Percentiles rank a stretch among this genome's conserved stretches.
phyloP scores from a whole-genome alignment of 2,329 filamentous ascomycete genomes.

The Diaporthe velutina region DNA sequence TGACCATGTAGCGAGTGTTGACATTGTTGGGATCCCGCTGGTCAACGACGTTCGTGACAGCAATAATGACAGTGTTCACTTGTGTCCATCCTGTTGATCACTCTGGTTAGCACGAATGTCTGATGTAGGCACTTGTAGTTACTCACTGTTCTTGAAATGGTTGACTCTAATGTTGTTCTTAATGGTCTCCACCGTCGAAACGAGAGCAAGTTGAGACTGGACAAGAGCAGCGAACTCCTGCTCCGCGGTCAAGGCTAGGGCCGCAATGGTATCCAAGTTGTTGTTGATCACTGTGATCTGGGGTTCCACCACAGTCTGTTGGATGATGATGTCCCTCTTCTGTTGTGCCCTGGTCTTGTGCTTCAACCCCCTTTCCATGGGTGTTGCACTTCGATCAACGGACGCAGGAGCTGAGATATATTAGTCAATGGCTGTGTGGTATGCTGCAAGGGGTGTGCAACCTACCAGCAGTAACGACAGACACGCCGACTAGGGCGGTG shows the following conservation, averaged over 20 bases:
- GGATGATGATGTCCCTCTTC: constrained; percentile 47
- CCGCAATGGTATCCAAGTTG: constrained; percentile 51
- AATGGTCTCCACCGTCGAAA: constrained; percentile 54
- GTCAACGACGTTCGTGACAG: constrained; percentile 53
- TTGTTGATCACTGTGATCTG: constrained; percentile 51
- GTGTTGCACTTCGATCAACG: constrained; percentile 40
- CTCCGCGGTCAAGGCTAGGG: constrained; percentile 52
- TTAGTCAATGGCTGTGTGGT: constrained; percentile 33
- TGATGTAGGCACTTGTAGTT: neutral
- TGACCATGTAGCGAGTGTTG: constrained; percentile 55
- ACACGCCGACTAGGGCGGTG: constrained; percentile 47
- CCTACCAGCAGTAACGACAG: constrained; percentile 47
- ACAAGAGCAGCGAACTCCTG: constrained; percentile 53
- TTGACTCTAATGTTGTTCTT: constrained; percentile 59
- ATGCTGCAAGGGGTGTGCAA: neutral
- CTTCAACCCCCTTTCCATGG: constrained; percentile 39
- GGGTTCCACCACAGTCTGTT: constrained; percentile 48
- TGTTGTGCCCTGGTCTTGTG: constrained; percentile 45
- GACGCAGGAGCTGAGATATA: constrained; percentile 43
- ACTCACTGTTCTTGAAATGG: constrained; percentile 48
- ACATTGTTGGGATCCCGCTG: constrained; percentile 45
- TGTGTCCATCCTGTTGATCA: constrained; percentile 3
- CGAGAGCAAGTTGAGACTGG: constrained; percentile 52
- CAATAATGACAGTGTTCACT: constrained; percentile 55
- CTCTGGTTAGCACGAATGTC: neutral